Evolutionary conservation across 148 eudicot species (phyloP).

Genomic region (Rhododendron simsii): DNA sequence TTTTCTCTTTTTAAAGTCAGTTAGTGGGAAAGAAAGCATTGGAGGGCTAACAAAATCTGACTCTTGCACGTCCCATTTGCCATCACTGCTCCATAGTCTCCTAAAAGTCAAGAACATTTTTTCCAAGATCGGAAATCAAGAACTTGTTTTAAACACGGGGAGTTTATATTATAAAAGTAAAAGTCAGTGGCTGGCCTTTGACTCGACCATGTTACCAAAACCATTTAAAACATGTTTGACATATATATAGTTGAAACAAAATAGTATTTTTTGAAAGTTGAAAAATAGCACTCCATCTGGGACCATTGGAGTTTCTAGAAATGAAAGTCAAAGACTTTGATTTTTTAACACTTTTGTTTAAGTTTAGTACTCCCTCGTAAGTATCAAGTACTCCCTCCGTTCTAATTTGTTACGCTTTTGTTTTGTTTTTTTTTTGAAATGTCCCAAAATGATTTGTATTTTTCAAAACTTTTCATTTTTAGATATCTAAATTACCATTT

Average conservation of each 20-base stretch:
- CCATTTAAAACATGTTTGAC: neutral
- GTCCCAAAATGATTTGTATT: no score
- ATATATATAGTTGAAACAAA: neutral
- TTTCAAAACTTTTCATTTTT: no score
- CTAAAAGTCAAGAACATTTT: neutral
- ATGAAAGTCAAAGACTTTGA: neutral
- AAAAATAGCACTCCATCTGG: neutral
- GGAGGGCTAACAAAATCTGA: no score
- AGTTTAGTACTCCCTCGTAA: no score
- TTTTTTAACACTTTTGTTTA: neutral
- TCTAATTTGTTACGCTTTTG: no score
- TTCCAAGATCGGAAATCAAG: neutral
- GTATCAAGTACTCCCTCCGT: no score
- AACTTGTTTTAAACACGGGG: neutral
- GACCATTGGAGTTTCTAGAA: conserved; percentile 3
- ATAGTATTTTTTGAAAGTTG: neutral
- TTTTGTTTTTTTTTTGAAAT: no score
- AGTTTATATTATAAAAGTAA: neutral
- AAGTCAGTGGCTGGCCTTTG: neutral
- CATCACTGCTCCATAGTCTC: neutral
- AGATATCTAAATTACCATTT: no score
- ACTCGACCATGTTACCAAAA: neutral
- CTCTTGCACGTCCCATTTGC: no score
- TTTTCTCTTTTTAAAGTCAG: no score
- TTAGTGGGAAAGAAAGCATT: no score